Evolutionary conservation across 2,329 filamentous ascomycete species (phyloP), one percentile per base, ranked within the genome.

Genomic region (Metarhizium album): DNA sequence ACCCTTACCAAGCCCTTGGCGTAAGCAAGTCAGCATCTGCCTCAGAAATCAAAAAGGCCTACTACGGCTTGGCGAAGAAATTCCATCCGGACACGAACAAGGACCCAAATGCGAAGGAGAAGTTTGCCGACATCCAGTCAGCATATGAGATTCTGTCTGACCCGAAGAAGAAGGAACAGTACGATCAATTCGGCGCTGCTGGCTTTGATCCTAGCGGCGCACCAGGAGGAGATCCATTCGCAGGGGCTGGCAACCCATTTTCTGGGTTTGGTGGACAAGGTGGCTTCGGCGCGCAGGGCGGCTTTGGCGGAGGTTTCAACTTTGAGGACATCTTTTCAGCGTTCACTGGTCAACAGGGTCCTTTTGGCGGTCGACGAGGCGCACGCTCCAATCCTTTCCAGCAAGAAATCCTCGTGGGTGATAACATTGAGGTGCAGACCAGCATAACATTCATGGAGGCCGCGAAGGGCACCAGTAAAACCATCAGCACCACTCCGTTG

Each of bases 61-160:
- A 98, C 74, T 98, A 98, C 66, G 88, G 90, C 47, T 75, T 97
- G 53, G 93, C 93, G 20, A 98, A 98, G 70, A 98, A 97, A 64
- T 98, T 82, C 66, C 93, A 98, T 62, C 93, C 93, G 8, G 93
- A 98, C 66, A 97, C 93, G 35, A 98, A 97, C 75, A 97, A 97
- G 68, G 93, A 97, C 59, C 68, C 87, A 2, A 78, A 74, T n/a
- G 90, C 93, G 35, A 97, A 97, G 67, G 93, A 97, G 61, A 91
- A 87, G 62, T 98, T 98, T 62, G 80, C 84, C 56, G 91, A 96
- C 59, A 88, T 94, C 50, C 93, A 98, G 68, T 81, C 86, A 31
- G 89, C 93, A 23, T 98, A 98, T 70, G 93, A 98, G 68, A 76
- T 96, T 42, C 75, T 98, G 7, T 94, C 89, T 45, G 93, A 98